Evolutionary conservation across 2,329 filamentous ascomycete genomes (phyloP), one percentile per base, ranked within the genome.

Genomic region (Tolypocladium sp.): DNA sequence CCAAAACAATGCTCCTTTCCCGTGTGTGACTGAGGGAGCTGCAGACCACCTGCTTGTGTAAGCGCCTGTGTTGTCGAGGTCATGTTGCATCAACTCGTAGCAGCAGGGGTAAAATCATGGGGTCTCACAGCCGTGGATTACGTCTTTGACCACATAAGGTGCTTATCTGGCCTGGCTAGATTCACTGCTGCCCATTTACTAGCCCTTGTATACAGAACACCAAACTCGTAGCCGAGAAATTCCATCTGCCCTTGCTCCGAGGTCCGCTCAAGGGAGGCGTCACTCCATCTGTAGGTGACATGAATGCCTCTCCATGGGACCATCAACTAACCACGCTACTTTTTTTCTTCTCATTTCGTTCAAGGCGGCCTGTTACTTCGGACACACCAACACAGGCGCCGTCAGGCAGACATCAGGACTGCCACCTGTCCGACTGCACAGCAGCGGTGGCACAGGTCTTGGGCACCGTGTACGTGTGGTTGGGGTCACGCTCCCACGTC

Each of bases 401-500:
- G 6, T 40, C 2, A 7, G 22, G 20, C 53, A n/a, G 6, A 9
- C 22, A 25, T 38, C 51, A 61, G 10, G 52, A 65, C 59, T 71
- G 70, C 71, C 71, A 74, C 35, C 27, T 63, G 33, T 73, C 71
- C 20, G 63, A 61, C 63, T 66, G 63, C 38, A 65, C 64, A 3
- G 62, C 68, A 27, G 62, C 63, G 12, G 66, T 69, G 20, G 65
- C 64, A 57, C 72, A 74, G 1, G 69, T 64, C 62, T 64, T 65
- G 51, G 70, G 70, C 17, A 73, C 70, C 12, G 66, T 68, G 59
- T 70, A 73, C 2, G 62, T 66, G 52, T 76, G 78, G 67, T 84
- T 80, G 0, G 79, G 77, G 56, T 87, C 87, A 55, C 74, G 76
- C 74, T 91, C 88, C 87, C 88, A 91, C 2, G 72, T 77, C 10